Base-by-base conservation (phyloP, 495 filamentous ascomycete species). In the Aspergillus sparsus region DNA sequence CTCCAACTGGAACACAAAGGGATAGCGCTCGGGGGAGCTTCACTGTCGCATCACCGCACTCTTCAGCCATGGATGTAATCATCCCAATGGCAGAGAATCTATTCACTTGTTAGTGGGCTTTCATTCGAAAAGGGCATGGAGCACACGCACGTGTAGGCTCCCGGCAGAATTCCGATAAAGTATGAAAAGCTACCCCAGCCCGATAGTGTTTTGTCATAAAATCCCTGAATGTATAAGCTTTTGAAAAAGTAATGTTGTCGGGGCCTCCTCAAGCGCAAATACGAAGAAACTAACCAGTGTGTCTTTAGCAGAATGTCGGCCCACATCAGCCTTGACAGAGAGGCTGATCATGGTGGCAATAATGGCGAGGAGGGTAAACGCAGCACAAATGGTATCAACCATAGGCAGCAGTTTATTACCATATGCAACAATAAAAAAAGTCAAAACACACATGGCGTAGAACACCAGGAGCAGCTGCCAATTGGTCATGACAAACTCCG, bases 391-490 rank as follows among this genome's bases (percentile, higher is more conserved):
- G 5, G 66, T 76, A 64, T 87, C 85, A 16, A 87, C 68, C n/a
- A 80, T 71, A 0, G 78, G 84, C 32, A 87, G 72, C 62, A 76
- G 80, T 16, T 73, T 72, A 65, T 87, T 87, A 34, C 81, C 80
- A 31, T 85, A 77, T 3, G 79, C 72, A 46, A 82, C 87, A 62
- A 87, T 78, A 18, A 76, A 49, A 32, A 85, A 78, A 56, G 79
- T 84, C 11, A 80, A 57, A 11, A 87, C 60, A 1, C 82, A 84
- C 58, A 86, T 72, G 18, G 70, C 84, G 59, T 86, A 71, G 65
- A 87, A 87, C 50, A 84, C 80, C 21, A 87, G 68, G 53, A 85
- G 82, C 41, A 86, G 71, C 66, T 87, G 84, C 71, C 83, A 87
- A 41, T 71, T 68, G 18, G 77, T 74, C 16, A 79, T 82, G 3